A percentile compares a stretch with the other conserved stretches of the same genome.
Evolutionary conservation across 257 asterid genomes (phyloP).

Genomic region (Ligustrum vulgare): DNA sequence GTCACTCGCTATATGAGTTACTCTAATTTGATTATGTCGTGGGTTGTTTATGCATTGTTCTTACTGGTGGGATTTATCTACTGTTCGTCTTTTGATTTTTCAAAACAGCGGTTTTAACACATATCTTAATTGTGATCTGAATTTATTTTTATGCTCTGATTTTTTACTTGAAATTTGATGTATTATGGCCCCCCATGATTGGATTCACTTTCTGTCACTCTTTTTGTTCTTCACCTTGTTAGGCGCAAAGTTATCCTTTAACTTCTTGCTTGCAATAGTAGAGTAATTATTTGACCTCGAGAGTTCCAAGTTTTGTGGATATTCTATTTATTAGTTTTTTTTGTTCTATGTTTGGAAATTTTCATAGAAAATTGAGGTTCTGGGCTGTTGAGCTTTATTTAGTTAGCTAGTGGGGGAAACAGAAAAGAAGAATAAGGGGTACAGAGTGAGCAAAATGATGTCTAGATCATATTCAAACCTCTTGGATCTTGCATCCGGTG

Average conservation of each 20-base stretch:
- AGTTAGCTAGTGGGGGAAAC: constrained; percentile 18
- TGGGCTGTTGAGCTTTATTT: constrained; percentile 28
- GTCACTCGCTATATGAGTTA: constrained; percentile 26
- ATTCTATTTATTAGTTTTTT: constrained; percentile 1
- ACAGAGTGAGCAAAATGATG: constrained; percentile 45
- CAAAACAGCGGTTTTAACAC: neutral
- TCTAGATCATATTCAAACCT: constrained; percentile 88
- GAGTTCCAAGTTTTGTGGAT: constrained; percentile 15
- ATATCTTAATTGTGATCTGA: constrained; percentile 41
- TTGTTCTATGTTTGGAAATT: constrained; percentile 28
- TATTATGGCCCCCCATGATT: constrained; percentile 27
- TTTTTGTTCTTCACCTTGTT: constrained; percentile 23
- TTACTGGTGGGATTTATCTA: constrained; percentile 28
- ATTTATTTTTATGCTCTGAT: constrained; percentile 22
- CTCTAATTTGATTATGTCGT: constrained; percentile 27
- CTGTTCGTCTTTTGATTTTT: constrained; percentile 19
- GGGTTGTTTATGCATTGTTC: constrained; percentile 37
- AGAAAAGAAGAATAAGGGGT: neutral
- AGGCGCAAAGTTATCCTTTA: constrained; percentile 14
- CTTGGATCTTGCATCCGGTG: constrained; percentile 84
- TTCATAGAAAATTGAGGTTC: constrained; percentile 21
- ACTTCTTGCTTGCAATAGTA: constrained; percentile 20
- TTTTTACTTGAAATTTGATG: constrained; percentile 24
- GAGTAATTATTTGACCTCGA: constrained; percentile 14
- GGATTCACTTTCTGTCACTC: constrained; percentile 37